Base-by-base conservation (phyloP, 768 basidiomycete genomes). In the Amanita brunnescens region DNA sequence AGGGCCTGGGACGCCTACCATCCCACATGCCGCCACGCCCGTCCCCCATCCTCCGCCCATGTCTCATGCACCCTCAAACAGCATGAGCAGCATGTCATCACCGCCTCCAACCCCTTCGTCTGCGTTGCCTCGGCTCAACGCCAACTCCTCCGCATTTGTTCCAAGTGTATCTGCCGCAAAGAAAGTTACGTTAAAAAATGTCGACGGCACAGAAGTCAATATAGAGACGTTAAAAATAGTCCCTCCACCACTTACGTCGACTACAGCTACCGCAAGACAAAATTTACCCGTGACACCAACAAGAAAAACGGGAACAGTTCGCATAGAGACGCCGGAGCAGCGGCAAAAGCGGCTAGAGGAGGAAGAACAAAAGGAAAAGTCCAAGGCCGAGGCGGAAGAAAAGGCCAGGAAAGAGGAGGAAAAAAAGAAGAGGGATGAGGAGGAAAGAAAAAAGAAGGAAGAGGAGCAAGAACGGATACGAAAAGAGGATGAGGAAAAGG, bases 71-170 rank as follows among this genome's bases (percentile, higher is more conserved):
- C 70, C 45, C 21, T 70, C 83, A 6, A 72, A 69, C 47, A 75
- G 68, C 54, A 69, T 77, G 21, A 65, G 64, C 38, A 64, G 71
- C 16, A 67, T 84, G 9, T 77, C 83, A 0, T 83, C 84, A 3
- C 81, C 86, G 2, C 81, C 81, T 20, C 76, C 84, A 2, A 86
- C 87, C 5, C 87, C 83, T 1, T 76, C 80, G 1, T 70, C 81
- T 2, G 62, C 74, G 20, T 66, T 64, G 45, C 71, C 74, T 18
- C 73, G 77, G 10, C 72, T 89, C 44, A 87, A 82, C 59, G 77
- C 78, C 3, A 74, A 72, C 59, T 86, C 87, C 3, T 74, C 66
- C 51, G 61, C 83, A 2, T 91, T 90, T 61, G 80, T 88, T 14
- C 87, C 88, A 6, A 62, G 68, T 26, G 58, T 66, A 68, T 72